These are phyloP conservation scores for Carex cristatella DNA, from an alignment of 176 grass and related monocot genomes.

Conservation along the genomic window DNA sequence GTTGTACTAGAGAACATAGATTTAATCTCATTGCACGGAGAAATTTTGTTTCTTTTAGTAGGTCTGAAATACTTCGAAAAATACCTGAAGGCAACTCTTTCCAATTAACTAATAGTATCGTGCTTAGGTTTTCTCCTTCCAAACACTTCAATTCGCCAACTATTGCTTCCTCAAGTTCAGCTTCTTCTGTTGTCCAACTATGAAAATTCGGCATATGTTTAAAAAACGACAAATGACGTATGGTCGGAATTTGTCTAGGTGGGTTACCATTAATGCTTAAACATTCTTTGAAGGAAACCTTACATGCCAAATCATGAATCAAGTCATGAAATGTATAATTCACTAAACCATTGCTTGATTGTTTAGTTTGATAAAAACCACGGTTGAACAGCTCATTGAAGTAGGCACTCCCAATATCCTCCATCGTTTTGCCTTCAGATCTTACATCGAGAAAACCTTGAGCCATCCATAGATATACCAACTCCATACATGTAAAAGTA, in stretches of 20 bases:
- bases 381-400: slow-evolving; percentile 21
- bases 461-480: slow-evolving; percentile 43
- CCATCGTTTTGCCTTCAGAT: neutral
- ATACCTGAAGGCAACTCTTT: neutral
- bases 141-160: neutral
- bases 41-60: neutral
- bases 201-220: neutral
- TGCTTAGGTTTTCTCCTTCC: slow-evolving; percentile 16
- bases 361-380: neutral
- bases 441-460: slow-evolving; percentile 25
- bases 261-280: too few species aligned
- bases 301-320: too few species aligned
- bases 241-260: too few species aligned
- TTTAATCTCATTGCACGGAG: neutral
- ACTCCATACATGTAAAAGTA: neutral
- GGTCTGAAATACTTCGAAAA: neutral
- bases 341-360: too few species aligned
- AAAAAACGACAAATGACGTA: too few species aligned
- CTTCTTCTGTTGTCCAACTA: neutral
- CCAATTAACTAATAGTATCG: neutral
- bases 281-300: too few species aligned
- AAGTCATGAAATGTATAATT: too few species aligned
- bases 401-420: slow-evolving; percentile 27
- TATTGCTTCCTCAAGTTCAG: slow-evolving; percentile 1
- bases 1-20: neutral